Evolutionary conservation across 495 filamentous ascomycete species (phyloP).

Genomic region (Parachaetomium inaequale): DNA sequence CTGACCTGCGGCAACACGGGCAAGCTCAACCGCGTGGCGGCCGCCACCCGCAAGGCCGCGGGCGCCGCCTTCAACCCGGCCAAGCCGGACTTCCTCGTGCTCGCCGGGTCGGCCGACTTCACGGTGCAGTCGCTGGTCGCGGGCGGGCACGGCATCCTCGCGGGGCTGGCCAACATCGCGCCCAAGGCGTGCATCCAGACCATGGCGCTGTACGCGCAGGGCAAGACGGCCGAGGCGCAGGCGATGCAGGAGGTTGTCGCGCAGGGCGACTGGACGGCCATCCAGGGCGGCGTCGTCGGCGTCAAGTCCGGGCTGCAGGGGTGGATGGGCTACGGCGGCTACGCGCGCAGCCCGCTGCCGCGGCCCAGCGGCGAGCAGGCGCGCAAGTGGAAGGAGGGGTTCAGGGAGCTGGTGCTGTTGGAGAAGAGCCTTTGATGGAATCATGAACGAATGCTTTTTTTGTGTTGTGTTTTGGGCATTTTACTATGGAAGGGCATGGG

Average conservation of each 20-base stretch:
- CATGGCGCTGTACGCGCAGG: slow-evolving; percentile 65
- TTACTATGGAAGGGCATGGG: background rate
- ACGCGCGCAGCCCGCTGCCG: slow-evolving; percentile 73
- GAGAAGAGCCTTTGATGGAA: slow-evolving; percentile 50
- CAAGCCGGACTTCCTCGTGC: slow-evolving; percentile 62
- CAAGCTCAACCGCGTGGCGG: slow-evolving; percentile 78
- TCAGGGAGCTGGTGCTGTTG: slow-evolving; percentile 68
- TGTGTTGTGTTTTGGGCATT: background rate
- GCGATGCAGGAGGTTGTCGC: slow-evolving; percentile 76
- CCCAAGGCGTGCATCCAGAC: slow-evolving; percentile 71
- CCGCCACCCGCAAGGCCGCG: slow-evolving; percentile 60
- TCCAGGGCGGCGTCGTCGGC: slow-evolving; percentile 80
- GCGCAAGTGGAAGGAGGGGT: slow-evolving; percentile 62
- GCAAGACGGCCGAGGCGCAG: slow-evolving; percentile 68
- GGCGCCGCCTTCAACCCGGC: slow-evolving; percentile 46
- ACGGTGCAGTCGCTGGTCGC: slow-evolving; percentile 76
- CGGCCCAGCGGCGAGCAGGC: slow-evolving; percentile 58
- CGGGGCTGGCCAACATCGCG: slow-evolving; percentile 78
- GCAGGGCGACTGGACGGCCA: slow-evolving; percentile 81
- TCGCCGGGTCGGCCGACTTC: slow-evolving; percentile 90
- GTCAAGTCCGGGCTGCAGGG: slow-evolving; percentile 76
- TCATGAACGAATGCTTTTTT: background rate
- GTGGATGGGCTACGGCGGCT: slow-evolving; percentile 78
- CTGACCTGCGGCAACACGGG: slow-evolving; percentile 93
- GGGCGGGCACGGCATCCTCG: slow-evolving; percentile 85